phyloP scores from a whole-genome alignment of 176 grass and related monocot genomes.

The Melocanna baccifera region DNA sequence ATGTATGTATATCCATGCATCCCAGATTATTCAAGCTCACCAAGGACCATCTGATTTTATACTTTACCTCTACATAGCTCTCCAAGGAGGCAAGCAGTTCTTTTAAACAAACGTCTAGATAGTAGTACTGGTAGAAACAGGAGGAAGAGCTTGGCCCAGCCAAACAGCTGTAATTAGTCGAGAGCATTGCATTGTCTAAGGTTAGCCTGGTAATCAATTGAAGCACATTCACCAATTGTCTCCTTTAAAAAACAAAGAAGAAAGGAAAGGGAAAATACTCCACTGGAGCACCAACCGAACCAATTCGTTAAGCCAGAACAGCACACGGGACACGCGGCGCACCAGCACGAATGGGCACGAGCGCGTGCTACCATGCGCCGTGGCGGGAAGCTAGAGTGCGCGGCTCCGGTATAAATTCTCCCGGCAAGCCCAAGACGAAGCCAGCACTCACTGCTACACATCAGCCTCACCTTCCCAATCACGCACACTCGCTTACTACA shows the following conservation, averaged over 20 bases:
- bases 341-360: background rate
- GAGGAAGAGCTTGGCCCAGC: background rate
- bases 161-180: background rate
- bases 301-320: background rate
- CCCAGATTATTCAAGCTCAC: conserved; percentile 7
- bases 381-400: conserved; percentile 34
- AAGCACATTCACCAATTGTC: background rate
- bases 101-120: background rate
- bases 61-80: background rate
- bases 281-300: background rate
- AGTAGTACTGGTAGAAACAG: background rate
- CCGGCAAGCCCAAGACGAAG: conserved; percentile 22
- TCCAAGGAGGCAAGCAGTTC: background rate
- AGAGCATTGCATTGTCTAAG: background rate
- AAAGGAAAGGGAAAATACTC: background rate
- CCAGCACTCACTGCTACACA: background rate
- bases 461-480: background rate
- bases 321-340: conserved; percentile 39
- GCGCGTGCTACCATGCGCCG: conserved; percentile 7
- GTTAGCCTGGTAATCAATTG: background rate
- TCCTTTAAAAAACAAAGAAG: background rate
- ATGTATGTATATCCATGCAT: too few species aligned
- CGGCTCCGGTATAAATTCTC: conserved; percentile 46
- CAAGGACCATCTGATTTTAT: background rate
- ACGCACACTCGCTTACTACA: background rate